Conservation (phyloP, 768 basidiomycete species). For the Mycena amicta region DNA sequence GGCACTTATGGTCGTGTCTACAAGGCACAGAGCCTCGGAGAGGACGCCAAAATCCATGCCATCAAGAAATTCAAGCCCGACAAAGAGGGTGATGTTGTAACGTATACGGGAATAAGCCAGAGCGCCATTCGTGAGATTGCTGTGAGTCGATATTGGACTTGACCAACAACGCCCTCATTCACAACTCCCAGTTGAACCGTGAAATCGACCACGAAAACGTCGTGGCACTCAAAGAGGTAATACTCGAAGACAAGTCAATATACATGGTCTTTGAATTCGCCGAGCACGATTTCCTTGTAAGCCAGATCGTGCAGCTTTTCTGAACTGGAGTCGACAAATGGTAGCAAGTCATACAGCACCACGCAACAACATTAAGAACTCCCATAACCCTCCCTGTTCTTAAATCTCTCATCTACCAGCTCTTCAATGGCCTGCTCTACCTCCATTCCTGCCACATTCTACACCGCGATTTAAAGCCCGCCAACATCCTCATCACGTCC, state of each 20-base stretch:
- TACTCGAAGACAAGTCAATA: slow-evolving; percentile 97
- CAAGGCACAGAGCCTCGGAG: slow-evolving; percentile 83
- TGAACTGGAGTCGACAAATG: neutral
- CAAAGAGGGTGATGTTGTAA: slow-evolving; percentile 95
- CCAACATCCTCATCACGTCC: slow-evolving; percentile 95
- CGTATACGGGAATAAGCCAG: slow-evolving; percentile 97
- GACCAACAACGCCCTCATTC: neutral
- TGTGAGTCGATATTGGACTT: slow-evolving; percentile 46
- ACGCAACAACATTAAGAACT: slow-evolving; percentile 85
- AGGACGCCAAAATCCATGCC: slow-evolving; percentile 76
- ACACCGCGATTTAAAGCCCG: slow-evolving; percentile 97
- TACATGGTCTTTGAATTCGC: slow-evolving; percentile 99
- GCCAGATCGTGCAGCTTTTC: slow-evolving; percentile 28
- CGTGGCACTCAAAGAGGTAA: slow-evolving; percentile 89
- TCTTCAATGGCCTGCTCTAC: slow-evolving; percentile 91
- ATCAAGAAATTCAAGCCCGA: slow-evolving; percentile 99
- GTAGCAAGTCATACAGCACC: slow-evolving; percentile 98
- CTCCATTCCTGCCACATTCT: slow-evolving; percentile 94
- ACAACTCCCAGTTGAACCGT: slow-evolving; percentile 66
- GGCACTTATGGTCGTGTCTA: slow-evolving; percentile 99
- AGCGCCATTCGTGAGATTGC: slow-evolving; percentile 97
- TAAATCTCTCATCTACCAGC: slow-evolving; percentile 92
- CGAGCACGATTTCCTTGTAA: slow-evolving; percentile 94
- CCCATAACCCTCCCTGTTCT: slow-evolving; percentile 77
- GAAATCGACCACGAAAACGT: slow-evolving; percentile 92